Conservation (phyloP, 2,329 filamentous ascomycete genomes). For the Trichoderma sp. region DNA sequence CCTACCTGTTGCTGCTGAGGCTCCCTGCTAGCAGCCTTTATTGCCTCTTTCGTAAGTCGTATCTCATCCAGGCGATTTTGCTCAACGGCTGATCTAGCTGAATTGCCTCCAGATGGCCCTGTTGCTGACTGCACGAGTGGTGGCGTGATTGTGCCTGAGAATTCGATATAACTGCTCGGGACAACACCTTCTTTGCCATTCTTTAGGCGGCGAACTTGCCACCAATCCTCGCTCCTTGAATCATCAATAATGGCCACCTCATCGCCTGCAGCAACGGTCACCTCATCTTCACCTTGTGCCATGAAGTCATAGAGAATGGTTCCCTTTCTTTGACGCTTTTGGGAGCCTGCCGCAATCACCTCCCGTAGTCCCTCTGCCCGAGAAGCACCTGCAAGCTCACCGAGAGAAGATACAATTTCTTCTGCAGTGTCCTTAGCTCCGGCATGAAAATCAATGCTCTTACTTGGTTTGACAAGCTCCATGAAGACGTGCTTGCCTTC, state of each 20-base stretch:
- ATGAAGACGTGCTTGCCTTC: slow-evolving; percentile 98
- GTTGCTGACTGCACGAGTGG: slow-evolving; percentile 39
- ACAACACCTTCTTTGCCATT: slow-evolving; percentile 96
- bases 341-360: slow-evolving; percentile 77
- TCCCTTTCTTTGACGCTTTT: slow-evolving; percentile 73
- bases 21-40: slow-evolving; percentile 60
- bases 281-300: slow-evolving; percentile 95
- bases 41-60: slow-evolving; percentile 76
- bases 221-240: slow-evolving; percentile 94
- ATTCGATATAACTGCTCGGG: slow-evolving; percentile 92
- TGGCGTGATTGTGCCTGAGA: slow-evolving; percentile 67
- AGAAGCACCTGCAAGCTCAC: slow-evolving; percentile 84
- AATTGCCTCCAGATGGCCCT: slow-evolving; percentile 43
- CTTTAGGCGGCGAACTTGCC: slow-evolving; percentile 88
- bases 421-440: slow-evolving; percentile 95
- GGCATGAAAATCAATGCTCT: slow-evolving; percentile 94
- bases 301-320: slow-evolving; percentile 92
- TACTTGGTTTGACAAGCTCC: slow-evolving; percentile 87
- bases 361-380: slow-evolving; percentile 83
- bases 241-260: slow-evolving; percentile 91
- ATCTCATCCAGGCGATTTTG: slow-evolving; percentile 80
- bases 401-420: slow-evolving; percentile 85
- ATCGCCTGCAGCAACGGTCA: slow-evolving; percentile 85
- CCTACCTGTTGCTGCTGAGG: slow-evolving; percentile 62
- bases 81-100: slow-evolving; percentile 67